Evolutionary conservation across 2,329 filamentous ascomycete genomes (phyloP), one percentile per base, ranked within the genome.

Genomic region (Alternaria metachromatica): DNA sequence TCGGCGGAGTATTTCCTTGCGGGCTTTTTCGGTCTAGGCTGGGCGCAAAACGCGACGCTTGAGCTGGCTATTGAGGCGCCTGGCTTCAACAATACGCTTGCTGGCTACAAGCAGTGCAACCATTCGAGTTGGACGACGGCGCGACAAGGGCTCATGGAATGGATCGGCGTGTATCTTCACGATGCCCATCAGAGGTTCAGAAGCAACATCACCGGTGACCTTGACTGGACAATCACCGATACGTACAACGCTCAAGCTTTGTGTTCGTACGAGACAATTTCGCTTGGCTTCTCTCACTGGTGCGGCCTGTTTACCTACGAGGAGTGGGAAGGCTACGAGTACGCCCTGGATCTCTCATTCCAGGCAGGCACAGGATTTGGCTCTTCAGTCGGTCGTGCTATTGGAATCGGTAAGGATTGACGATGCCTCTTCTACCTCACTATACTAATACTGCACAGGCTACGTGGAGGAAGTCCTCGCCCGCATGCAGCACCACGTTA

Each of bases 231-330:
- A 4, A 43, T 79, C 3, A 65, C 63, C 12, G 78, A 80, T 59
- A 78, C 75, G 2, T 80, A 89, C 73, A 86, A 90, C 58, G 92
- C 91, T 0, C 91, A 94, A 77, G 89, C 84, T 4, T 84, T 94
- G 75, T 94, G 92, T 70, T 88, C 91, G 0, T 94, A 94, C 73
- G 92, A 94, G 78, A 93, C 90, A 0, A 86, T 92, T n/a, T 88
- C 90, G 1, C 89, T 91, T 63, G 92, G 92, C 21, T 94, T 89
- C 81, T 92, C 89, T 69, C 85, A 84, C 10, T 94, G 92, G 82
- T 94, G 92, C 74, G 82, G 88, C 23, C 84, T 94, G 5, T 94
- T 94, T 76, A 93, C 88, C 0, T 92, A 90, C 68, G 84, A 89
- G 20, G 92, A 94, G 75, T 94, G 91, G 91, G 80, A 87, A 54